Base-by-base conservation (phyloP, 2,329 filamentous ascomycete genomes). In the Alternaria tenuissima region DNA sequence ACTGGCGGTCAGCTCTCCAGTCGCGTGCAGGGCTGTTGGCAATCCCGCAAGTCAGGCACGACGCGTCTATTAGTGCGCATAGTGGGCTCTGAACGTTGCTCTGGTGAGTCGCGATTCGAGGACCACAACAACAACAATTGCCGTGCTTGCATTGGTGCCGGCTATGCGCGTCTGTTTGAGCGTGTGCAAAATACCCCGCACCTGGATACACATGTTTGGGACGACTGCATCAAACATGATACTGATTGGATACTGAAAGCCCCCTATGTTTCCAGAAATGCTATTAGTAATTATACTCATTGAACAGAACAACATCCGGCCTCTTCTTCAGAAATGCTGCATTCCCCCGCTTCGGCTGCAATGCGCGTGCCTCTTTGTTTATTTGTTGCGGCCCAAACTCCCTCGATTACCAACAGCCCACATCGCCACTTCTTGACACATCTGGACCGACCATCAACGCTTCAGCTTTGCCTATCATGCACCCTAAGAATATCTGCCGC, bases 81-180 rank as follows among this genome's bases (percentile, higher is more conserved):
- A 30, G 22, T 47, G 22, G 26, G 42, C 48, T 43, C 28, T 42
- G 24, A 18, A 56, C 38, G 63, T 68, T 67, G 59, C 62, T 59
- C 61, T 55, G 63, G 68, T 62, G 62, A 68, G 66, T 64, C 70
- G 68, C 72, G 63, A 74, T 73, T 75, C 68, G 72, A 71, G 61
- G 36, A 48, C 24, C 52, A 66, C 61, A 70, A 76, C 67, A 72
- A 70, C 63, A 69, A 73, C 66, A 70, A 22, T 34, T 51, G 58
- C 58, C 46, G 44, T 69, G 63, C 55, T 51, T 65, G 61, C 63
- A 48, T 59, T 66, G 62, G 62, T 66, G 55, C 32, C 52, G 36
- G 56, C 55, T 52, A 48, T 48, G 59, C 62, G 68, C 69, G 65
- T 68, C 54, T 72, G 65, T 71, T 68, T 66, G 26, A 41, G 47